phyloP scores from a whole-genome alignment of 768 basidiomycete species.

The Rhodotorula graminis region DNA sequence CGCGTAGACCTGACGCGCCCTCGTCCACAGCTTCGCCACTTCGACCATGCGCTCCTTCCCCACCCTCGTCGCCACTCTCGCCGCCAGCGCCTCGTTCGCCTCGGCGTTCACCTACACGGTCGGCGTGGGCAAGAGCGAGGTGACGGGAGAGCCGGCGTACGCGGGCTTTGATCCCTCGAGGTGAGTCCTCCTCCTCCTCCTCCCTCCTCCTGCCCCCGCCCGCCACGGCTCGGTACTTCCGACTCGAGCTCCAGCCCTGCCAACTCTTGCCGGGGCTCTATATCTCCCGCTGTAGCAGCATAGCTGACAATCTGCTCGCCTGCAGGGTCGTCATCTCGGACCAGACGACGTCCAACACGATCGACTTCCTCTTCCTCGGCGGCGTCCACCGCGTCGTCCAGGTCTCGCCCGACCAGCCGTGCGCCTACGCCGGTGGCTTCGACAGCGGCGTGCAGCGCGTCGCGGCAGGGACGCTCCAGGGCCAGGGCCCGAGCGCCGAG shows the following conservation, averaged over 20 bases:
- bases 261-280: no score
- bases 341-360: background rate
- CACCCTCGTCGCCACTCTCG: background rate
- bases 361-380: constrained; percentile 11
- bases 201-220: no score
- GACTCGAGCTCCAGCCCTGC: no score
- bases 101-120: background rate
- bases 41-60: constrained; percentile 11
- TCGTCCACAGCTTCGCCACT: background rate
- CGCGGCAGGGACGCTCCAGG: constrained; percentile 1
- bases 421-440: constrained; percentile 9
- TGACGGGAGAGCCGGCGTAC: constrained; percentile 11
- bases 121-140: constrained; percentile 29
- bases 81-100: background rate
- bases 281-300: no score
- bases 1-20: no score
- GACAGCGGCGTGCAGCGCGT: constrained; percentile 11
- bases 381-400: constrained; percentile 27
- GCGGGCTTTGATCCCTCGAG: constrained; percentile 28
- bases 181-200: background rate
- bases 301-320: background rate
- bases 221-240: no score
- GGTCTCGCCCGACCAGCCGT: constrained; percentile 9
- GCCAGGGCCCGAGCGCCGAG: constrained; percentile 1
- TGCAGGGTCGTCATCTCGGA: background rate